Percentiles rank a stretch among this genome's conserved stretches.
Conservation (phyloP, 495 filamentous ascomycete genomes). For the Tricharina praecox region DNA sequence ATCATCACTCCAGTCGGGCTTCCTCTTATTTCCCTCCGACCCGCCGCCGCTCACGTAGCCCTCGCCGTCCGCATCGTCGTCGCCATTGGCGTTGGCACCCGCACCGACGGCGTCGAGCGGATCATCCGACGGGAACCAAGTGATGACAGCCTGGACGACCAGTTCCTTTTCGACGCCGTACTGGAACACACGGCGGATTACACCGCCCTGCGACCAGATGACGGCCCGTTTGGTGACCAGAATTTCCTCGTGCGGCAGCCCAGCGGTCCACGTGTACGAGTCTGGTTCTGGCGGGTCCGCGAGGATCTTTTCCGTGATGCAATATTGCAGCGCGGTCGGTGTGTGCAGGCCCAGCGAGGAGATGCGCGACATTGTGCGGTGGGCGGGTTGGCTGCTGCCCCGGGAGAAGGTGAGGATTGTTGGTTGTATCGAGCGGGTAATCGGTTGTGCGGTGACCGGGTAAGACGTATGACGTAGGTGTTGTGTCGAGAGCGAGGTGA, state of each 20-base stretch:
- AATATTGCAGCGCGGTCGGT: slow-evolving; percentile 64
- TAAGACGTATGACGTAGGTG: too few relatives aligned
- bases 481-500: too few relatives aligned
- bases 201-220: slow-evolving; percentile 75
- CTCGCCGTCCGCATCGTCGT: slow-evolving; percentile 20
- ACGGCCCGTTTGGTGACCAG: slow-evolving; percentile 66
- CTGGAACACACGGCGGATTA: slow-evolving; percentile 72
- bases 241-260: slow-evolving; percentile 61
- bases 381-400: too few relatives aligned
- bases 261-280: slow-evolving; percentile 53
- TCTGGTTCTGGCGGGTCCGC: slow-evolving; percentile 45
- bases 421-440: too few relatives aligned
- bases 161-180: slow-evolving; percentile 75
- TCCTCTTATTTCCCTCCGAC: slow-evolving; percentile 23
- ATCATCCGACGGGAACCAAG: slow-evolving; percentile 53
- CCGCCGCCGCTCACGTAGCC: slow-evolving; percentile 18
- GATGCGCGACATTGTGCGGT: slow-evolving; percentile 90
- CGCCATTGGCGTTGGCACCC: slow-evolving; percentile 10
- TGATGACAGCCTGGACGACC: slow-evolving; percentile 67
- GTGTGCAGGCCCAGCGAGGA: slow-evolving; percentile 76
- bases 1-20: slow-evolving; percentile 22
- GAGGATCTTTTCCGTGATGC: slow-evolving; percentile 65
- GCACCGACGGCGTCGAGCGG: slow-evolving; percentile 17
- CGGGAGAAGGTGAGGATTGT: too few relatives aligned
- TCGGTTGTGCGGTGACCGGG: too few relatives aligned